Evolutionary conservation across 2,329 filamentous ascomycete genomes (phyloP), one percentile per base, ranked within the genome.

Genomic region (Sporothrix pseudoabietina): DNA sequence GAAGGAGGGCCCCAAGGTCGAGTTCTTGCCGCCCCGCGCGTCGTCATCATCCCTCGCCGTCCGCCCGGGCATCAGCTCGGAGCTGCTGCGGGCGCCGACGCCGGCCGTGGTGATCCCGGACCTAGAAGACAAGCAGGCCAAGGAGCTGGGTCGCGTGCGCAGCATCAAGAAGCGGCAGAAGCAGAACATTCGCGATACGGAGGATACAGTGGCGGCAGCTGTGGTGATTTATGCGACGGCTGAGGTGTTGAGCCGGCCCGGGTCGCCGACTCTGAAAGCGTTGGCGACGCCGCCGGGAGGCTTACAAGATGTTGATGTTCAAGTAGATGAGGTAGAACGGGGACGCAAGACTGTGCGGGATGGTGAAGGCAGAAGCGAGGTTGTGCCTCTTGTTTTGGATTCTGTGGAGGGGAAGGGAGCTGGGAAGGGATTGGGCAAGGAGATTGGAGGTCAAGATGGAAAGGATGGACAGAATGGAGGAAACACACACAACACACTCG

Each of bases 201-300:
- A 88, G 78, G 87, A 88, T 73, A 83, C 84, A 47, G 80, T 88
- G 44, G 87, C 87, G 47, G 84, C 86, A 47, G 87, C 85, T 16
- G 86, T 87, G 32, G 82, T 87, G 32, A 83, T 88, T 26, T 87
- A 86, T 75, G 86, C 87, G 54, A 82, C 86, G 9, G 85, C 82
- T 47, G 85, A 85, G 74, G 83, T 82, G 59, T 78, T 87, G 73
- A 85, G 83, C 73, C 83, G 84, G 63, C 80, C 74, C 80, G 35
- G 78, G 78, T 41, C 83, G 82, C 76, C 83, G 78, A 72, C 59
- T 54, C 68, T 72, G 73, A 75, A 77, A 74, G 75, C 75, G 49
- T 69, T 72, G 72, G 73, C 68, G 8, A 10, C 16, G 77, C 74
- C 72, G 35, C 9, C 16, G 12, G n/a, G 71, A 54, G 65, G 77